Evolutionary conservation across 1,139 yeast species (phyloP), one percentile per base, ranked within the genome.

Genomic region (Protomyces inouyei): DNA sequence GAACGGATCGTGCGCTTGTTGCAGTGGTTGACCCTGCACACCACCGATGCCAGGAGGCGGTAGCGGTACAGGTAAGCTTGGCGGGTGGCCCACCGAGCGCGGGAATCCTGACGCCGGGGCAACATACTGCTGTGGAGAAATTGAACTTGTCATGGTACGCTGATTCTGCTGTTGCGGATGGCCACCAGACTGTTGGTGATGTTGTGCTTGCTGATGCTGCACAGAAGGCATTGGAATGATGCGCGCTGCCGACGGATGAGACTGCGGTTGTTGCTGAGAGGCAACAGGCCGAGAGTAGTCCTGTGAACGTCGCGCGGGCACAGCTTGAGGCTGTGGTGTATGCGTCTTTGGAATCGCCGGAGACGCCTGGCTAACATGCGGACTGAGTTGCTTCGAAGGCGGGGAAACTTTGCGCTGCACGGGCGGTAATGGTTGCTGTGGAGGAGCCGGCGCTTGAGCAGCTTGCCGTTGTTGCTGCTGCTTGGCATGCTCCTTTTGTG

Each of bases 401-500:
- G 55, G 18, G 18, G 46, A 23, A 38, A 23, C 28, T 18, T 59
- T 52, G 43, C 52, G 40, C n/a, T 35, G 37, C 36, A 14, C 32
- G 23, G 32, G 23, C 16, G 21, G 21, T 52, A 46, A 18, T 35
- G 36, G 37, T n/a, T 25, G 60, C 46, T 23, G 52, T 38, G 45
- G 46, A 23, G 43, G 5, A 37, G 5, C 16, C 4, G 43, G 43
- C 43, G 43, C 6, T 9, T 37, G 43, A 2, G 43, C 43, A 4
- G 14, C 14, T 3, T 9, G 51, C 8, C 21, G 61, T 25, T 21
- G 60, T 5, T 10, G 32, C 61, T 57, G 54, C 38, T 59, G 52
- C 36, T 73, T 72, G 69, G 75, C 70, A 70, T 73, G 70, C 74
- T 70, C 74, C 73, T 70, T 71, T 71, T 74, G 70, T 68, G 74